Conservation (phyloP, 139 green algal genomes). For the Chlorella sp. region DNA sequence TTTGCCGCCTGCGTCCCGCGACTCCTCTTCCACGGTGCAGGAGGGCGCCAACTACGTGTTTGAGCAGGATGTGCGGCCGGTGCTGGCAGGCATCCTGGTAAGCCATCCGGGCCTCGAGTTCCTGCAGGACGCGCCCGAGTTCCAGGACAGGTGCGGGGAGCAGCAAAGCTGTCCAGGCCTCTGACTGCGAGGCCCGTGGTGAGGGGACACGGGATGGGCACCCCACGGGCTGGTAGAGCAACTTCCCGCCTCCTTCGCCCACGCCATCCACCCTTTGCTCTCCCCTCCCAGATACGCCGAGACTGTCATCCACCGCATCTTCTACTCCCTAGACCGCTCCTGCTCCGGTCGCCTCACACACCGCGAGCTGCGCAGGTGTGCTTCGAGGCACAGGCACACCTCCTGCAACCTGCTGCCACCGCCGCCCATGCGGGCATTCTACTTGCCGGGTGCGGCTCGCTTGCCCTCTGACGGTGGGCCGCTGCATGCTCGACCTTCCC, state of each 20-base stretch:
- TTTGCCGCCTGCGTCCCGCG: too few species aligned
- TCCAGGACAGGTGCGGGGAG: constrained; percentile 83
- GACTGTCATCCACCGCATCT: constrained; percentile 97
- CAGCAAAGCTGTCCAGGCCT: too few species aligned
- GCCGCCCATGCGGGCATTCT: too few species aligned
- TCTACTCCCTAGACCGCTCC: constrained; percentile 90
- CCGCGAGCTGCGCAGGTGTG: constrained; percentile 76
- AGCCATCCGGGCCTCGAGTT: constrained; percentile 97
- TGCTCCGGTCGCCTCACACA: constrained; percentile 78
- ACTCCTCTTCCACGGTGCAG: too few species aligned
- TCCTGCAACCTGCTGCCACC: not conserved
- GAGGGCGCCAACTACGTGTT: constrained; percentile 18
- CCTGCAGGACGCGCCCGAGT: constrained; percentile 94
- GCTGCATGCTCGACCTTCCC: too few species aligned
- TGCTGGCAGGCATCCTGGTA: constrained; percentile 86
- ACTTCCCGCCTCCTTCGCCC: too few species aligned
- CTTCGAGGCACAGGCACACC: not conserved
- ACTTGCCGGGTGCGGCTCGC: too few species aligned
- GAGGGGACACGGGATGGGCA: too few species aligned
- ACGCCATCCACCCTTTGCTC: not conserved
- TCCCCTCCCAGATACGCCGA: constrained; percentile 81
- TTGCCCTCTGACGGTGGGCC: too few species aligned
- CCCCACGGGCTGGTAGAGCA: too few species aligned
- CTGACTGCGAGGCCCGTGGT: too few species aligned
- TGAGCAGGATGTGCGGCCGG: constrained; percentile 79